phyloP scores from a whole-genome alignment of 2,329 filamentous ascomycete species.

The Mycocentrospora acerina region DNA sequence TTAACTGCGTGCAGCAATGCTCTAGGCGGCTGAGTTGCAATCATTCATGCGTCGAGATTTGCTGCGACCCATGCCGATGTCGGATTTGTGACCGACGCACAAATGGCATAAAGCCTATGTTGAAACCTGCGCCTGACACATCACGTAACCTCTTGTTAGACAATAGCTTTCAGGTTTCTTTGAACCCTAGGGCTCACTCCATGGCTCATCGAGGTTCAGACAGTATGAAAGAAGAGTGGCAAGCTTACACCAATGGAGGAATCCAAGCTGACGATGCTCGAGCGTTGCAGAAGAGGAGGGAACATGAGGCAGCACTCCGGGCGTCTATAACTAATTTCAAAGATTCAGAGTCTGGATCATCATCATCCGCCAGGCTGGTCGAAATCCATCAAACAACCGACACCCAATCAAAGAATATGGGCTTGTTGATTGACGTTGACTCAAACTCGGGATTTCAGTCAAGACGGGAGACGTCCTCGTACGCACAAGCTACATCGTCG shows the following conservation, averaged over 20 bases:
- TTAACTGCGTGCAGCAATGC: constrained; percentile 39
- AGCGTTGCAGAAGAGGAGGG: constrained; percentile 10
- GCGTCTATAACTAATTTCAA: constrained; percentile 5
- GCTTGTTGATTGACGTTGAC: constrained; percentile 23
- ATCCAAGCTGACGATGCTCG: constrained; percentile 23
- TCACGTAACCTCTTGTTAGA: constrained; percentile 5
- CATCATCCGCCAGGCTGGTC: constrained; percentile 12
- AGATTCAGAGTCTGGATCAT: background rate
- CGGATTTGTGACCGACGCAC: constrained; percentile 25
- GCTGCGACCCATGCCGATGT: constrained; percentile 35
- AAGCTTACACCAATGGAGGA: constrained; percentile 20
- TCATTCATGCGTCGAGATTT: constrained; percentile 31
- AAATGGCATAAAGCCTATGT: constrained; percentile 24
- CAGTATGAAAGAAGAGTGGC: constrained; percentile 11
- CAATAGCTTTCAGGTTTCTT: constrained; percentile 3
- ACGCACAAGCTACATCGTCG: constrained; percentile 3
- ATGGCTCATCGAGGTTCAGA: background rate
- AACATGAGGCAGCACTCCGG: constrained; percentile 14
- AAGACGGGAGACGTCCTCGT: background rate
- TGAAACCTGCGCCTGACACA: constrained; percentile 20
- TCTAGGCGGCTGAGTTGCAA: constrained; percentile 27
- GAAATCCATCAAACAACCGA: constrained; percentile 16
- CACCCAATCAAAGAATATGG: constrained; percentile 9
- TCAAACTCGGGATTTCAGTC: constrained; percentile 1
- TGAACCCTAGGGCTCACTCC: background rate